These are phyloP conservation scores for Ascochyta pisi DNA, from an alignment of 2,329 filamentous ascomycete genomes.

Conservation along the genomic window DNA sequence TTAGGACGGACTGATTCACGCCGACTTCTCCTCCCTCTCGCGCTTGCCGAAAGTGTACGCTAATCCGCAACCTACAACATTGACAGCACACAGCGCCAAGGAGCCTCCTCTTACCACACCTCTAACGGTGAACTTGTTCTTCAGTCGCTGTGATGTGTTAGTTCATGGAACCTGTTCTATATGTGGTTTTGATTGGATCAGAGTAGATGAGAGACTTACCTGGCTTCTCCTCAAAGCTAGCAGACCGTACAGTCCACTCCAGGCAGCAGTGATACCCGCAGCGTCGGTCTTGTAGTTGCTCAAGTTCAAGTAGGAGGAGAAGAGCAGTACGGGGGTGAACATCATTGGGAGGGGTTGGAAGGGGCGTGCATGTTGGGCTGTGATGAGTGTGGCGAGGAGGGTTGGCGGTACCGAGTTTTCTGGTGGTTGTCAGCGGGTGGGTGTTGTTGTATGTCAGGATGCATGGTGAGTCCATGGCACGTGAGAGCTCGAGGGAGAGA, in stretches of 20 bases:
- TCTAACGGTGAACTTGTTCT: slow-evolving; percentile 57
- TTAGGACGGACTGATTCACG: neutral
- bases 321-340: slow-evolving; percentile 70
- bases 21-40: slow-evolving; percentile 42
- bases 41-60: slow-evolving; percentile 60
- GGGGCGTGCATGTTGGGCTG: slow-evolving; percentile 70
- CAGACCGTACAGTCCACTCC: slow-evolving; percentile 70
- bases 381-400: slow-evolving; percentile 69
- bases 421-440: slow-evolving; percentile 40
- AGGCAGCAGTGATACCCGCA: slow-evolving; percentile 68
- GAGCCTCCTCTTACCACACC: slow-evolving; percentile 61
- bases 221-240: slow-evolving; percentile 65
- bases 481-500: slow-evolving; percentile 28
- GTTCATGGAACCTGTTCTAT: neutral
- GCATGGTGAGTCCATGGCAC: slow-evolving; percentile 19
- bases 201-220: slow-evolving; percentile 27
- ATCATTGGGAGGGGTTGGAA: slow-evolving; percentile 71
- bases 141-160: slow-evolving; percentile 43
- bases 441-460: neutral
- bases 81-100: slow-evolving; percentile 58
- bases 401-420: slow-evolving; percentile 70
- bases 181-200: too few species aligned
- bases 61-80: slow-evolving; percentile 59
- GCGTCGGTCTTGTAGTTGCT: slow-evolving; percentile 67
- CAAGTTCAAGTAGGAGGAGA: slow-evolving; percentile 71